Conservation (phyloP, 176 grass and related monocot species). For the Eleusine coracana region DNA sequence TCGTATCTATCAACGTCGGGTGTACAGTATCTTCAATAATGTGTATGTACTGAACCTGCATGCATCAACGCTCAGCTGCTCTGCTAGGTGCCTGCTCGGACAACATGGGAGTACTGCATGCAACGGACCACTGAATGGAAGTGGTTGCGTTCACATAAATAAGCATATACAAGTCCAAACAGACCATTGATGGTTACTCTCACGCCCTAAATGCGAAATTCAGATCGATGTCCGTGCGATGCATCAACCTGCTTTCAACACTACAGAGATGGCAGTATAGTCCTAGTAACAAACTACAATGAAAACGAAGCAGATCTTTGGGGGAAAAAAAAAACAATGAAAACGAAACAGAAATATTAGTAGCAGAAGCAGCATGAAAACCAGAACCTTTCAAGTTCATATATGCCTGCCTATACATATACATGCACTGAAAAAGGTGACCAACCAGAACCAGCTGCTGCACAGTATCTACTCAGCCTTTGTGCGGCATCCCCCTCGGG, state of each 20-base stretch:
- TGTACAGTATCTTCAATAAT: background rate
- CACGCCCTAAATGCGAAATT: conserved; percentile 20
- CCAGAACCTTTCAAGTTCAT: conserved; percentile 28
- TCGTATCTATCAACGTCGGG: background rate
- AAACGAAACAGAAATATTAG: background rate
- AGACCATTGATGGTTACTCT: conserved; percentile 8
- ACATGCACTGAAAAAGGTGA: conserved; percentile 37
- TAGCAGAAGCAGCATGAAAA: background rate
- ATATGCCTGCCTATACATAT: conserved; percentile 20
- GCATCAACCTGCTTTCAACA: conserved; percentile 10
- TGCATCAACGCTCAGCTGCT: background rate
- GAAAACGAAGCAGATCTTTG: background rate
- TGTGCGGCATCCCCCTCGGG: conserved; percentile 33
- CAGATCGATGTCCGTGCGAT: background rate
- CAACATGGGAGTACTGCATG: conserved; percentile 12
- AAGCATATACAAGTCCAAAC: conserved; percentile 2
- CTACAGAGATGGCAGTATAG: background rate
- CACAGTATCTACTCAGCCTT: conserved; percentile 46
- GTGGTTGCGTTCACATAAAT: conserved; percentile 14
- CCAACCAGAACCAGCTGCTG: conserved; percentile 39
- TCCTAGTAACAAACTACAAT: background rate
- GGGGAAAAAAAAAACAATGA: background rate
- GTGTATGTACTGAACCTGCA: background rate
- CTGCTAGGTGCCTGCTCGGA: background rate
- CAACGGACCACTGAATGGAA: conserved; percentile 7